Evolutionary conservation across 257 asterid genomes (phyloP), one percentile per base, ranked within the genome.

Genomic region (Haberlea rhodopensis): DNA sequence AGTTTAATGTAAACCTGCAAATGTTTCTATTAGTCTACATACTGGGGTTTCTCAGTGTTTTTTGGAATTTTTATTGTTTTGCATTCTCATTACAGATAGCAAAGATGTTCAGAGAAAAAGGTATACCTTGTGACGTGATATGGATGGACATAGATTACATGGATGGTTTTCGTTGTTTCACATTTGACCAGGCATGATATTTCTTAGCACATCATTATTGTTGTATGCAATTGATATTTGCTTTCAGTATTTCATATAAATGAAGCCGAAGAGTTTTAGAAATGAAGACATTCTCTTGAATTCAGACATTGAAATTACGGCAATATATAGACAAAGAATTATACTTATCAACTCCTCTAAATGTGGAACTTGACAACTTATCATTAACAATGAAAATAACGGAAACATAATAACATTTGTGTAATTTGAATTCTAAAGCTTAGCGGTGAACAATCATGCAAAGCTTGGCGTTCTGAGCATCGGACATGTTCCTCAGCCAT

Each of bases 71-170:
- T 58, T 3, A 8, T 74, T 60, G 40, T 62, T 63, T 49, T 71
- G 16, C 65, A 61, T 71, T 43, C 53, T 57, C 43, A n/a, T 34
- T 70, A 74, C 95, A 92, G 98, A 74, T 92, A 51, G 88, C 95
- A 23, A 89, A 72, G 78, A 87, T 85, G 68, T 92, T 92, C 69
- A 83, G 97, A 59, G 95, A 92, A 60, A 92, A 92, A 79, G 64
- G 71, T 52, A 89, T 92, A 74, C 99, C 99, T 70, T 92, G 97
- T 82, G 99, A 89, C 78, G 96, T 89, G 82, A 81, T 92, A 66
- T 92, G 99, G 99, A 92, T 92, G 95, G 99, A 92, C 82, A 92
- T 92, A 40, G 99, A 92, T 79, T 92, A 92, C 80, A 92, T 92
- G 99, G 89, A 92, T 64, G 94, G 89, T 75, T 92, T 92, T 67